A percentile compares a stretch with the other conserved stretches of the same genome.
Evolutionary conservation across 2,329 filamentous ascomycete genomes (phyloP).

Genomic region (Penicillium freii): DNA sequence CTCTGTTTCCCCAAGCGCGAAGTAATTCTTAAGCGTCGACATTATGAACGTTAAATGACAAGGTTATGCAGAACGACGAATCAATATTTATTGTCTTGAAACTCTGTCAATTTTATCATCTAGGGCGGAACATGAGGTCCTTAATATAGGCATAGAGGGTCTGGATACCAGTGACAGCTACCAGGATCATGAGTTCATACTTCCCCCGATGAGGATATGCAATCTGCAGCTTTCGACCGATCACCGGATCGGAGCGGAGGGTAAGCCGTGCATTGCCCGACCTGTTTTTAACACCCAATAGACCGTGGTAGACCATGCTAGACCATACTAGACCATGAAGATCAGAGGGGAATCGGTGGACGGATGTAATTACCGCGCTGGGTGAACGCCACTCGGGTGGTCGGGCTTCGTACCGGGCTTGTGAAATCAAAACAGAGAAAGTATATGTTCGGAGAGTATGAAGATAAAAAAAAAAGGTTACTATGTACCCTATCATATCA

Average conservation of each 20-base stretch:
- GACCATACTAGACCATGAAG: not conserved
- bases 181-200: not conserved
- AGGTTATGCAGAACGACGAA: not conserved
- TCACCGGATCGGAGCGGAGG: constrained; percentile 19
- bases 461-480: not conserved
- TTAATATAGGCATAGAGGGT: not conserved
- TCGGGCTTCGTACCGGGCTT: not conserved
- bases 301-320: not conserved
- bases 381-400: constrained; percentile 7
- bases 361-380: constrained; percentile 1
- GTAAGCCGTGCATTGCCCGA: constrained; percentile 5
- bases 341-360: not conserved
- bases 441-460: not conserved
- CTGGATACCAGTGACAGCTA: not conserved
- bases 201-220: not conserved
- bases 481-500: not conserved
- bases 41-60: not conserved
- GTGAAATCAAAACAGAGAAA: not conserved
- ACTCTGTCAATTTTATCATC: not conserved
- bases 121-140: not conserved
- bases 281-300: not conserved
- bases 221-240: constrained; percentile 4
- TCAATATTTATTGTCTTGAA: not conserved
- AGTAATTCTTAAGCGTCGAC: constrained; percentile 7
- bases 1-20: not conserved